phyloP scores from a whole-genome alignment of 2,329 filamentous ascomycete species.

The Colletotrichum lentis region DNA sequence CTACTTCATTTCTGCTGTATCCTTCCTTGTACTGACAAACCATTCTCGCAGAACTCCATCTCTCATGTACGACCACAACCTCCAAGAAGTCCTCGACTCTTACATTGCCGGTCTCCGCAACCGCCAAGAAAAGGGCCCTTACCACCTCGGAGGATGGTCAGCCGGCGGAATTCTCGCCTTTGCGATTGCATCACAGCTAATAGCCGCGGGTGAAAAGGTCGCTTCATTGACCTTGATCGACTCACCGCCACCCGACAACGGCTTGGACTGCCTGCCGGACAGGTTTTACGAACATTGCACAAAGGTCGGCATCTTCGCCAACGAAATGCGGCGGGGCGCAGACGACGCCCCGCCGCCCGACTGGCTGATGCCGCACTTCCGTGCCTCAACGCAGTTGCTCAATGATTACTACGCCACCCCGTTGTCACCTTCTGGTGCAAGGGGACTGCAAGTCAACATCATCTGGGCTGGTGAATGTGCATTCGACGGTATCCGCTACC shows the following conservation, averaged over 20 bases:
- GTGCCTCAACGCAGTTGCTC: slow-evolving; percentile 71
- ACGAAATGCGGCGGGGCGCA: too few species aligned
- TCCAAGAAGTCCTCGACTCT: background rate
- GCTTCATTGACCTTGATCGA: slow-evolving; percentile 71
- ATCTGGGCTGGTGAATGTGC: slow-evolving; percentile 80
- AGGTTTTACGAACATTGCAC: slow-evolving; percentile 76
- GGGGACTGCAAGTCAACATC: slow-evolving; percentile 65
- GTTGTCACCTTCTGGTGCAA: too few species aligned
- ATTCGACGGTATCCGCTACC: slow-evolving; percentile 71
- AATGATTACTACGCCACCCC: slow-evolving; percentile 66
- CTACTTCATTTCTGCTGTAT: too few species aligned
- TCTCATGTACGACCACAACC: slow-evolving; percentile 17
- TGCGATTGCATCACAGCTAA: slow-evolving; percentile 70
- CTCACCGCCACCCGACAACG: slow-evolving; percentile 69
- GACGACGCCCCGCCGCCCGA: too few species aligned
- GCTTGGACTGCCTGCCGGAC: slow-evolving; percentile 68
- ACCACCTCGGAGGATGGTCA: slow-evolving; percentile 77
- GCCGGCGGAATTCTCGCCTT: slow-evolving; percentile 77
- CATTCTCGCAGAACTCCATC: too few species aligned
- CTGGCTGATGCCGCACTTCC: slow-evolving; percentile 80
- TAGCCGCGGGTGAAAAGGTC: slow-evolving; percentile 63
- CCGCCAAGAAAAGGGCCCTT: slow-evolving; percentile 72
- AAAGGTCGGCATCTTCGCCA: slow-evolving; percentile 74
- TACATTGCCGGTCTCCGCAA: slow-evolving; percentile 50
- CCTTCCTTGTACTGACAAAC: too few species aligned